A percentile compares a stretch with the other conserved stretches of the same genome.
Conservation (phyloP, 768 basidiomycete genomes). For the Termitomyces bulborhizus region DNA sequence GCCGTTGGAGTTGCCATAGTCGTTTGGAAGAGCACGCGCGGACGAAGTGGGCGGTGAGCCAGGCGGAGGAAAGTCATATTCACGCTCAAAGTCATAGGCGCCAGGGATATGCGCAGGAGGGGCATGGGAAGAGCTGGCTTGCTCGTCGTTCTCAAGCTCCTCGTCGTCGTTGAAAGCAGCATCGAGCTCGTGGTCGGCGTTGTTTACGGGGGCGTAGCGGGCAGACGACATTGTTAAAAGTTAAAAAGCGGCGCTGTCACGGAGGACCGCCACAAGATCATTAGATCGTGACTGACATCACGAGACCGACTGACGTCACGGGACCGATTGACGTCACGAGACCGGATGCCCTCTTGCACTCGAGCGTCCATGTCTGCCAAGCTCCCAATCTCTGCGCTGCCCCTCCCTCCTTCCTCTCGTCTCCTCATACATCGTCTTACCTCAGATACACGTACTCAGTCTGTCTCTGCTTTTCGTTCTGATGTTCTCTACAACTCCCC, state of each 20-base stretch:
- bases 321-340: background rate
- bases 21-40: constrained; percentile 52
- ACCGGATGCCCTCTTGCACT: background rate
- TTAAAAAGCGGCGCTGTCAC: too few species aligned
- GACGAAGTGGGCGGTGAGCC: constrained; percentile 69
- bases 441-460: constrained; percentile 53
- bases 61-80: constrained; percentile 72
- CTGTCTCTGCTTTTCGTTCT: constrained; percentile 43
- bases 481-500: constrained; percentile 46
- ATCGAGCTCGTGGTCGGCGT: constrained; percentile 17
- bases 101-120: constrained; percentile 27
- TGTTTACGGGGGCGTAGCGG: constrained; percentile 24
- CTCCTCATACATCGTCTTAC: constrained; percentile 43
- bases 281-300: too few species aligned
- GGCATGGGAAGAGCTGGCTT: constrained; percentile 1
- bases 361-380: background rate
- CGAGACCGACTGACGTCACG: too few species aligned
- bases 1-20: constrained; percentile 69
- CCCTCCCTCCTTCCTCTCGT: background rate
- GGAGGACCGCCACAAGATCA: too few species aligned
- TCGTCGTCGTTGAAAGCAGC: constrained; percentile 16
- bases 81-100: constrained; percentile 75
- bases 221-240: constrained; percentile 36
- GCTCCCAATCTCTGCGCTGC: constrained; percentile 25
- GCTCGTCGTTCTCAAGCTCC: constrained; percentile 12